phyloP scores from a whole-genome alignment of 768 basidiomycete species.

The Termitomyces sp. region DNA sequence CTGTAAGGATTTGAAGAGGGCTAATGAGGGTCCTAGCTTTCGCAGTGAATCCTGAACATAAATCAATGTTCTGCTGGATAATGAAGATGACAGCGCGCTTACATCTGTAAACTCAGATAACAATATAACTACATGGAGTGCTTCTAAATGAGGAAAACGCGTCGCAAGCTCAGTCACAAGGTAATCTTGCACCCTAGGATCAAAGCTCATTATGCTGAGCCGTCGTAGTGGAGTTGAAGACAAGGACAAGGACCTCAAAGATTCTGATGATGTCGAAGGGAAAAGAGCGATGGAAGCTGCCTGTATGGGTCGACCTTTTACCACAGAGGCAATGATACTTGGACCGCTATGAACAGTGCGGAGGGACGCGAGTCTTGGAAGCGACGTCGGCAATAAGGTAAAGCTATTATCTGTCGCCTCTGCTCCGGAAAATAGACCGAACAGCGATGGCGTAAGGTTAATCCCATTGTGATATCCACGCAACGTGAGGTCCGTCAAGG shows the following conservation, averaged over 20 bases:
- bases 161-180: slow-evolving; percentile 43
- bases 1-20: slow-evolving; percentile 37
- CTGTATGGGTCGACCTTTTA: slow-evolving; percentile 43
- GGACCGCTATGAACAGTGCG: slow-evolving; percentile 52
- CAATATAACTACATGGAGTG: slow-evolving; percentile 56
- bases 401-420: slow-evolving; percentile 18
- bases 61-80: neutral
- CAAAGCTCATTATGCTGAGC: slow-evolving; percentile 57
- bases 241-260: slow-evolving; percentile 39
- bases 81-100: slow-evolving; percentile 16
- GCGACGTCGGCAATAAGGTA: slow-evolving; percentile 30
- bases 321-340: slow-evolving; percentile 36
- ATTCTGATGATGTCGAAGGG: slow-evolving; percentile 29
- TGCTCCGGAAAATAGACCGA: slow-evolving; percentile 12
- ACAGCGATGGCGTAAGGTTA: slow-evolving; percentile 19
- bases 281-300: slow-evolving; percentile 50
- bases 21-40: slow-evolving; percentile 32
- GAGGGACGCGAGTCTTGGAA: slow-evolving; percentile 45
- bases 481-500: slow-evolving; percentile 48
- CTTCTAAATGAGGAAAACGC: slow-evolving; percentile 48
- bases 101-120: slow-evolving; percentile 43
- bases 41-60: slow-evolving; percentile 34
- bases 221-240: slow-evolving; percentile 36
- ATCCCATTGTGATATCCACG: slow-evolving; percentile 41
- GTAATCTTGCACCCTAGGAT: slow-evolving; percentile 35